Conservation (phyloP, 2,329 filamentous ascomycete genomes). For the Alternaria metachromatica region DNA sequence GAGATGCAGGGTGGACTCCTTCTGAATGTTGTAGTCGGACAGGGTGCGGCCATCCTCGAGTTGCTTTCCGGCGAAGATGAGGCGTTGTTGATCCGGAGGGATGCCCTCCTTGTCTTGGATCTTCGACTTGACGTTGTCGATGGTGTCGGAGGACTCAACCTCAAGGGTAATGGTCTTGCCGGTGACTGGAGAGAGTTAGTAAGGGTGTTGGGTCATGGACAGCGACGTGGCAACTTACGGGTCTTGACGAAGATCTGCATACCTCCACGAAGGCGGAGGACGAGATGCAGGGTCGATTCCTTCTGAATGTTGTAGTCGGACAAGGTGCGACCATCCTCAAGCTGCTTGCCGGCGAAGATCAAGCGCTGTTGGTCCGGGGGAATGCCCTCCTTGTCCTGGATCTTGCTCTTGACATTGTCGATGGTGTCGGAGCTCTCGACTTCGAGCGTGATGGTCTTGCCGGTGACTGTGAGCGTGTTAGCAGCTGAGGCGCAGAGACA, state of each 20-base stretch:
- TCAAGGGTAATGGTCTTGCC: conserved; percentile 62
- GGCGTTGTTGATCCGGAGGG: conserved; percentile 64
- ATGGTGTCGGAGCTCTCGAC: conserved; percentile 82
- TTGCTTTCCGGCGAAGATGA: conserved; percentile 66
- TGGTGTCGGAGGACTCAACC: conserved; percentile 50
- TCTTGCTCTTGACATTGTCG: conserved; percentile 97
- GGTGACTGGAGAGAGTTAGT: conserved; percentile 56
- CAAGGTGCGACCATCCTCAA: conserved; percentile 91
- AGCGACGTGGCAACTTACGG: conserved; percentile 37
- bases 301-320: conserved; percentile 97
- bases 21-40: conserved; percentile 64
- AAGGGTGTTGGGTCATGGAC: conserved; percentile 35
- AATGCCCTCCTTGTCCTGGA: conserved; percentile 97
- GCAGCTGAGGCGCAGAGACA: conserved; percentile 28
- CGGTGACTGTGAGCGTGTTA: conserved; percentile 61
- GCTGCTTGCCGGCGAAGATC: conserved; percentile 96
- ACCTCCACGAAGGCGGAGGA: conserved; percentile 73
- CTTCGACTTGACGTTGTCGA: conserved; percentile 51
- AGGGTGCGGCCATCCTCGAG: conserved; percentile 64
- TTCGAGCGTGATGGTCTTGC: conserved; percentile 72
- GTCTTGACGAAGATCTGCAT: conserved; percentile 71
- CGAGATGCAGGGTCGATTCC: conserved; percentile 73
- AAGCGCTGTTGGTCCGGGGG: conserved; percentile 96
- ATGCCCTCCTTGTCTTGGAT: conserved; percentile 68
- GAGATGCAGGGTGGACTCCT: conserved; percentile 73